These are phyloP conservation scores for Neurospora crassa DNA, from an alignment of 2,329 filamentous ascomycete genomes.

Conservation along the genomic window DNA sequence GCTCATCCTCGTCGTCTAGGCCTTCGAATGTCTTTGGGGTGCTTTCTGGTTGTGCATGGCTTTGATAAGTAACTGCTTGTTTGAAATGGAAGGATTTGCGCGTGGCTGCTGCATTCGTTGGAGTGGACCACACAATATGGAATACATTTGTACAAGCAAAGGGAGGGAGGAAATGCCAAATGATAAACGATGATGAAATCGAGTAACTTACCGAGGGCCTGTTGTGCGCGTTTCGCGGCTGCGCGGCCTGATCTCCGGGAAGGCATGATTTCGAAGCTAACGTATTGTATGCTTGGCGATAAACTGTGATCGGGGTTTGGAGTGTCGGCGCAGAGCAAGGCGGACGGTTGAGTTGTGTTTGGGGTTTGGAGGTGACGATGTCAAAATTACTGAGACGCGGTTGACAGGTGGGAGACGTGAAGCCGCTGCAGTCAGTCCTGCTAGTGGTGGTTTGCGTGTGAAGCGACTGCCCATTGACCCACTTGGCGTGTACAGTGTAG, in stretches of 20 bases:
- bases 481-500: neutral
- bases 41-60: slow-evolving; percentile 29
- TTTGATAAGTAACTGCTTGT: slow-evolving; percentile 1
- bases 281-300: neutral
- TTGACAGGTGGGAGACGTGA: neutral
- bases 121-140: neutral
- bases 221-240: slow-evolving; percentile 33
- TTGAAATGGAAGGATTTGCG: neutral
- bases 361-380: neutral
- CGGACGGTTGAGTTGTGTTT: neutral
- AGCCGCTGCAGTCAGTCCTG: neutral
- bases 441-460: neutral
- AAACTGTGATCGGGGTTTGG: slow-evolving; percentile 4
- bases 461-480: neutral
- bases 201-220: slow-evolving; percentile 29
- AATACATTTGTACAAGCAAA: neutral
- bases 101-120: neutral
- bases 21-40: slow-evolving; percentile 35
- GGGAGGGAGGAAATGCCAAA: neutral
- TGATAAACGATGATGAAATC: neutral
- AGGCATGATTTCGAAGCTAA: slow-evolving; percentile 7
- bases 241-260: slow-evolving; percentile 30
- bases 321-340: neutral
- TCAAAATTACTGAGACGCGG: neutral
- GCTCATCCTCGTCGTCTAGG: slow-evolving; percentile 37